Conservation (phyloP, 164 flowering plant genomes). For the Vitis labrusca region DNA sequence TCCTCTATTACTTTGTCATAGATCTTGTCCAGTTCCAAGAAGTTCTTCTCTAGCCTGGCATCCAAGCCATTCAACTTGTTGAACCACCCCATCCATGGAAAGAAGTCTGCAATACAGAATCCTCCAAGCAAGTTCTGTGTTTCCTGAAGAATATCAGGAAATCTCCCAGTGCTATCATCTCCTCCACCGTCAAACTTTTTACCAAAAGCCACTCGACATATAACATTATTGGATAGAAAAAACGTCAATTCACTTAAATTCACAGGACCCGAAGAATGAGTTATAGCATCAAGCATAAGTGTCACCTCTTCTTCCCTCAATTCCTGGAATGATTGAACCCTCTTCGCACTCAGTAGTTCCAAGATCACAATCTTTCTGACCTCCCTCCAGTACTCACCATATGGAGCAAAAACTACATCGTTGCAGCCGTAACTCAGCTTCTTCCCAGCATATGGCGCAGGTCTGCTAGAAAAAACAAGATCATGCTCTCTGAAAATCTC, state of each 20-base stretch:
- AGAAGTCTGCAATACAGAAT: conserved; percentile 31
- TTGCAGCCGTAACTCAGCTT: conserved; percentile 21
- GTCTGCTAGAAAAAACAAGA: conserved; percentile 26
- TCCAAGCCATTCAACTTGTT: conserved; percentile 29
- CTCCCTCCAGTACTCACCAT: conserved; percentile 36
- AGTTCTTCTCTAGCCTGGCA: conserved; percentile 23
- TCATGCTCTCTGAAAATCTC: conserved; percentile 30
- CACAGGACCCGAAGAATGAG: conserved; percentile 1
- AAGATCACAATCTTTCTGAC: conserved; percentile 25
- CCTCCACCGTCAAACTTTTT: conserved; percentile 14
- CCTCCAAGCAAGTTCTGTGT: conserved; percentile 16
- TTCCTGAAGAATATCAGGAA: conserved; percentile 14
- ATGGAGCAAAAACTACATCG: conserved; percentile 28
- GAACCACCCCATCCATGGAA: conserved; percentile 45
- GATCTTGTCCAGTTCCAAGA: conserved; percentile 24
- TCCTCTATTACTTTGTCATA: conserved; percentile 30
- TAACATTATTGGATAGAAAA: conserved; percentile 14
- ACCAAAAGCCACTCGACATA: conserved; percentile 37
- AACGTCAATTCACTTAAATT: conserved; percentile 28
- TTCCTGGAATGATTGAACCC: conserved; percentile 23
- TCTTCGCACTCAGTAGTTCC: conserved; percentile 30
- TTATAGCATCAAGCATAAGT: conserved; percentile 9
- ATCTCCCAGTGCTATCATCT: neutral
- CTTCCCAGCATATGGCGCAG: conserved; percentile 7
- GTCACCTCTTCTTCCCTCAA: conserved; percentile 41